Conservation (phyloP, 805 yeast species). For the Suhomyces pyralidae region DNA sequence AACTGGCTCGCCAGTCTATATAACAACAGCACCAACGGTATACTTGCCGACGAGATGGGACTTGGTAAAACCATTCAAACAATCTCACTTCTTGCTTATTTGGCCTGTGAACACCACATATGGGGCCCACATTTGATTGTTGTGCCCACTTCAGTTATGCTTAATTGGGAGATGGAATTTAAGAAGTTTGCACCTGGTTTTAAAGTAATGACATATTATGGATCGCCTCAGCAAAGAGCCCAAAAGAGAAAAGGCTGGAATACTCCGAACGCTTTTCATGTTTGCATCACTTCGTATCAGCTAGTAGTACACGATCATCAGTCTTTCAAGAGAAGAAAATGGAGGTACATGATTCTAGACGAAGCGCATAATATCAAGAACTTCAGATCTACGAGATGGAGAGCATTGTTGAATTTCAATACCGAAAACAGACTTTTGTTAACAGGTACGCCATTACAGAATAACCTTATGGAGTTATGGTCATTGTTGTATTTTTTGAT, state of each 20-base stretch:
- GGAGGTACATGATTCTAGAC: slow-evolving; percentile 96
- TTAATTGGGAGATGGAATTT: slow-evolving; percentile 99
- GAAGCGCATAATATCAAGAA: slow-evolving; percentile 98
- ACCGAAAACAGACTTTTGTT: slow-evolving; percentile 82
- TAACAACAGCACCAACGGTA: slow-evolving; percentile 91
- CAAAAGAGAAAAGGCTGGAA: slow-evolving; percentile 98
- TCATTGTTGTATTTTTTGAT: slow-evolving; percentile 88
- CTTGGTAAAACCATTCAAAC: slow-evolving; percentile 97
- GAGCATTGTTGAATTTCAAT: slow-evolving; percentile 88
- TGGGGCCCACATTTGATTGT: slow-evolving; percentile 99
- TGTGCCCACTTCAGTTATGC: slow-evolving; percentile 95
- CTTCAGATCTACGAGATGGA: slow-evolving; percentile 96
- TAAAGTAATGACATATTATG: slow-evolving; percentile 92
- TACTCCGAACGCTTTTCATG: slow-evolving; percentile 91
- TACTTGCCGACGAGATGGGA: slow-evolving; percentile 99
- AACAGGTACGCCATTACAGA: slow-evolving; percentile 97
- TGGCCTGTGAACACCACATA: slow-evolving; percentile 88
- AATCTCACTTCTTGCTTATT: slow-evolving; percentile 75
- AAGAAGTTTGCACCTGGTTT: slow-evolving; percentile 98
- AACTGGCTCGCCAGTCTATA: slow-evolving; percentile 96
- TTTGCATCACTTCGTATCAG: slow-evolving; percentile 95
- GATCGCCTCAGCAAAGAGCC: slow-evolving; percentile 94
- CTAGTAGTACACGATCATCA: slow-evolving; percentile 96
- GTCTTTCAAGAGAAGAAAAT: slow-evolving; percentile 83
- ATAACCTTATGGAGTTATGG: slow-evolving; percentile 94